These are phyloP conservation scores for Echria macrotheca DNA, from an alignment of 495 filamentous ascomycete genomes.

Conservation along the genomic window DNA sequence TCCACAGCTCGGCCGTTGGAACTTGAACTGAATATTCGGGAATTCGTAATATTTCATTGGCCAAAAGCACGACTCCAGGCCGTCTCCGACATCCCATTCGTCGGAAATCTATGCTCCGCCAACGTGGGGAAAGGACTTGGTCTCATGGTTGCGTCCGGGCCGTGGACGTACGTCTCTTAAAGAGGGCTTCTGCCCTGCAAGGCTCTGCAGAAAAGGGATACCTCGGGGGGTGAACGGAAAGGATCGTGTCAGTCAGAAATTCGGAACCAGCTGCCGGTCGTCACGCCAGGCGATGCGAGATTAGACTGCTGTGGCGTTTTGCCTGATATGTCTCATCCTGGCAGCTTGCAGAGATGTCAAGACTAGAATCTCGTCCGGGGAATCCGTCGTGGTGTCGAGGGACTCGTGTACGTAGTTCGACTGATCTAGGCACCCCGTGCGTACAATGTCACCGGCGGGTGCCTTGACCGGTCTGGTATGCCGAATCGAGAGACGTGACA, in stretches of 20 bases:
- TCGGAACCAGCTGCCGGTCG: constrained; percentile 15
- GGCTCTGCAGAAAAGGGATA: constrained; percentile 4
- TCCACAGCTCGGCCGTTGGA: not conserved
- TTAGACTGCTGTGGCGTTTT: constrained; percentile 11
- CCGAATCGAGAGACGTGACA: constrained; percentile 8
- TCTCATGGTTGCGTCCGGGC: constrained; percentile 7
- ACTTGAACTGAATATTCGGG: constrained; percentile 6
- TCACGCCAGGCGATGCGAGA: constrained; percentile 15
- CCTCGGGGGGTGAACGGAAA: constrained; percentile 2
- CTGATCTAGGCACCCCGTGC: constrained; percentile 4
- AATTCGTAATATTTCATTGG: constrained; percentile 15
- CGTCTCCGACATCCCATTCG: constrained; percentile 11
- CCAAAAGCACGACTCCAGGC: not conserved
- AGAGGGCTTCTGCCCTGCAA: constrained; percentile 11
- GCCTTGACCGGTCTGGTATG: constrained; percentile 13
- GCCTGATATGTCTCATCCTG: constrained; percentile 15
- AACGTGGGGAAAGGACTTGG: constrained; percentile 2
- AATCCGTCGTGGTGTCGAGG: too few relatives aligned
- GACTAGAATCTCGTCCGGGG: too few relatives aligned
- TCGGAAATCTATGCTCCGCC: constrained; percentile 4
- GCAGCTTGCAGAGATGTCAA: too few relatives aligned
- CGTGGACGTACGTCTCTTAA: constrained; percentile 2
- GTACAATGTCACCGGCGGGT: constrained; percentile 4
- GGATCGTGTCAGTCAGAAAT: constrained; percentile 4
- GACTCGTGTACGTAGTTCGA: too few relatives aligned